Base-by-base conservation (phyloP, 2,329 filamentous ascomycete species). In the Penicillium italicum region DNA sequence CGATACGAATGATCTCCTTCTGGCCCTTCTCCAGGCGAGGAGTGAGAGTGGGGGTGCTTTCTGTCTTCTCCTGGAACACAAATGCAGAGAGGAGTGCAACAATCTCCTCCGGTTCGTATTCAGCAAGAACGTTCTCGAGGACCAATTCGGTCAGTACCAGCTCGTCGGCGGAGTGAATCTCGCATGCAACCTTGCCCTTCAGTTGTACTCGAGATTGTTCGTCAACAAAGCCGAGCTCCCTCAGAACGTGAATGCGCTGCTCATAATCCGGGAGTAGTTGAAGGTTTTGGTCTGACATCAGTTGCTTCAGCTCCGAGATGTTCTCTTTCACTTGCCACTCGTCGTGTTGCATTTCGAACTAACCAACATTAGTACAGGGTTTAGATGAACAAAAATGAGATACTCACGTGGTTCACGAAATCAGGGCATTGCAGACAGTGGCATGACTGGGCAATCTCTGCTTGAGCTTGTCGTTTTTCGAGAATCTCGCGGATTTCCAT, bases 171-270 rank as follows among this genome's bases (percentile, higher is more conserved):
- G 93, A 97, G 74, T 97, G 94, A 57, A 99, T 93, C 77, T 99
- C 94, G 76, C 94, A 99, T 5, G 94, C 94, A 22, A 99, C 94
- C 74, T 97, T 97, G 74, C 94, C 94, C 76, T 99, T 99, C 60
- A 99, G 83, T 76, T 95, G 90, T 37, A 99, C 95, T 22, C 93
- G 87, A 5, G 87, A 87, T 42, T 88, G 85, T 4, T 89, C 86
- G 67, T 99, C 94, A 63, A 99, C 89, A 72, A 99, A 99, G 5
- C 86, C 88, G 8, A 99, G 83, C 63, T 97, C 92, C 70, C 90
- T 92, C 43, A 99, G 82, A 0, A 99, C 94, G 60, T 88, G 85
- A 36, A 97, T 90, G 47, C 94, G 88, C 75, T 97, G 94, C 69
- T 97, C 90, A 70, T 99, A 99, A 74, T 99, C 94, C 0, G 94